Conservation (phyloP, 352 stramenopile species). For the Peronospora belbahrii region DNA sequence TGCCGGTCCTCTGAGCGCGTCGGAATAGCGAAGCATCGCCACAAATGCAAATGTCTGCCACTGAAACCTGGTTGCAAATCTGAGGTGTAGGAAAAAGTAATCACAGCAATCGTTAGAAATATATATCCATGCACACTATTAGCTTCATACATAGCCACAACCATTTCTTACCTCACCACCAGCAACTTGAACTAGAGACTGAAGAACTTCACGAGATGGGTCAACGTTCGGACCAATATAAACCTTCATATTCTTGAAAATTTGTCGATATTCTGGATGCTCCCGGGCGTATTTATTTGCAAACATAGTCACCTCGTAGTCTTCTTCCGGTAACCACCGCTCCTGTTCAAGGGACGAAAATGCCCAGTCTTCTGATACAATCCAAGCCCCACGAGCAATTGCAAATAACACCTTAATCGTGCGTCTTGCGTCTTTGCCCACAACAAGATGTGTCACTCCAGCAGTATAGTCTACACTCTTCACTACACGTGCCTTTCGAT, state of each 20-base stretch:
- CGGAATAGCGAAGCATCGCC: constrained; percentile 53
- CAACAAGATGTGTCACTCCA: constrained; percentile 69
- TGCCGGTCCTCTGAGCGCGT: constrained; percentile 43
- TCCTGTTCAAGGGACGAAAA: constrained; percentile 72
- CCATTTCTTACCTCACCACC: constrained; percentile 49
- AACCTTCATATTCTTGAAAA: constrained; percentile 59
- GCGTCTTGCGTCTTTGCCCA: constrained; percentile 53
- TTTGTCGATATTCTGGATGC: constrained; percentile 40
- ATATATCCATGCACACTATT: neutral
- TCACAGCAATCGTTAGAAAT: neutral
- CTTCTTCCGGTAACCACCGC: constrained; percentile 58
- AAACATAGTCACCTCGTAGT: constrained; percentile 54
- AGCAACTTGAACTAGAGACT: constrained; percentile 65
- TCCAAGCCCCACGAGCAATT: constrained; percentile 71
- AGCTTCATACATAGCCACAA: neutral
- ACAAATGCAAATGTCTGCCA: constrained; percentile 57
- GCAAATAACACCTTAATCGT: constrained; percentile 84
- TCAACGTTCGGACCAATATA: constrained; percentile 69
- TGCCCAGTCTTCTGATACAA: constrained; percentile 72
- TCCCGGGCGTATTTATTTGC: constrained; percentile 37
- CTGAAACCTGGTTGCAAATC: constrained; percentile 71
- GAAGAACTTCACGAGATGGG: constrained; percentile 59
- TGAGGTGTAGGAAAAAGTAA: constrained; percentile 14
- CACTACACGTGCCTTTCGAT: constrained; percentile 67
- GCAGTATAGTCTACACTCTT: constrained; percentile 69